A percentile compares a stretch with the other conserved stretches of the same genome.
These are phyloP conservation scores for Penicillium sp. DNA, from an alignment of 2,329 filamentous ascomycete genomes.

Conservation along the genomic window DNA sequence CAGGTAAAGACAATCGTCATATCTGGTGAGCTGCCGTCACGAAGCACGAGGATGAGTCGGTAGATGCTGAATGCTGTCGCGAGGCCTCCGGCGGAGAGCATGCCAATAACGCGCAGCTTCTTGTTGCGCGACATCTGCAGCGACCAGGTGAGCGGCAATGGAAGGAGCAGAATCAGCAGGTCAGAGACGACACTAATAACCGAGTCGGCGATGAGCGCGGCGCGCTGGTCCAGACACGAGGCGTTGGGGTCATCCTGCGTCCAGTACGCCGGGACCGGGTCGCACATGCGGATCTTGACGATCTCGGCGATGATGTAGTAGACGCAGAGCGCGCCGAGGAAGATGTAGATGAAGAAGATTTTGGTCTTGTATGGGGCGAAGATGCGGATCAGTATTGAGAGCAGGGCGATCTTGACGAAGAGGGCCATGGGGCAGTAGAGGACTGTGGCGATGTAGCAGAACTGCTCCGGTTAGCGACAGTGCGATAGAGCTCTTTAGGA, in stretches of 20 bases:
- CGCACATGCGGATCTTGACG: constrained; percentile 46
- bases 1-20: constrained; percentile 42
- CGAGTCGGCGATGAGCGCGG: constrained; percentile 44
- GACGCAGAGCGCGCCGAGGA: constrained; percentile 37
- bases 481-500: too few relatives aligned
- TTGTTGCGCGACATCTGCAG: constrained; percentile 43
- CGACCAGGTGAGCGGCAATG: constrained; percentile 45
- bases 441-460: constrained; percentile 44
- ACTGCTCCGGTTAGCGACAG: constrained; percentile 18
- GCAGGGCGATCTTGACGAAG: constrained; percentile 43
- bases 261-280: constrained; percentile 45
- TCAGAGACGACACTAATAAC: constrained; percentile 46
- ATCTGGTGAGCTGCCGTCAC: constrained; percentile 36
- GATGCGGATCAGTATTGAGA: constrained; percentile 45
- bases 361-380: constrained; percentile 42
- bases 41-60: constrained; percentile 41
- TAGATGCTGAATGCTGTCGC: constrained; percentile 46
- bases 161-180: constrained; percentile 42
- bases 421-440: constrained; percentile 49
- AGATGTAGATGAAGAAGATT: constrained; percentile 40
- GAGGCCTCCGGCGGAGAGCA: constrained; percentile 45
- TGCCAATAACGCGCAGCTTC: constrained; percentile 44
- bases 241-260: constrained; percentile 22
- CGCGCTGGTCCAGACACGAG: constrained; percentile 42
- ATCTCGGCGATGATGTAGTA: constrained; percentile 45